These are phyloP conservation scores for Alnus rubra DNA, from an alignment of 306 rosid genomes.

Conservation along the genomic window DNA sequence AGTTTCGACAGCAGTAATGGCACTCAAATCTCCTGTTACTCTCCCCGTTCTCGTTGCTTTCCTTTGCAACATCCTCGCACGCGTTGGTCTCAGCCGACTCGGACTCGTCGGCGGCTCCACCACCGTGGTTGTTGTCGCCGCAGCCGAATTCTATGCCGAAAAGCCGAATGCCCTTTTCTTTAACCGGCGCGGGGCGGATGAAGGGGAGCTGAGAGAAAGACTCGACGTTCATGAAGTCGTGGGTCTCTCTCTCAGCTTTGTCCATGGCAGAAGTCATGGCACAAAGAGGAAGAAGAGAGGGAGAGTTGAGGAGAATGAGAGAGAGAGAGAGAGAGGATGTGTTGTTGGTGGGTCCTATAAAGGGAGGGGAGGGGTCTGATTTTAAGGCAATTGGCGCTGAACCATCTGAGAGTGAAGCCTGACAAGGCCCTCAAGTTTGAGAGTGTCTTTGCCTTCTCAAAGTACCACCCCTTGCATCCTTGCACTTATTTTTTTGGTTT, in stretches of 20 bases:
- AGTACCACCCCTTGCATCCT: constrained; percentile 55
- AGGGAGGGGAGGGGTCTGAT: constrained; percentile 47
- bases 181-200: constrained; percentile 69
- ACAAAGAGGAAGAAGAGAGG: background rate
- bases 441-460: constrained; percentile 58
- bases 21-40: constrained; percentile 83
- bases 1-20: constrained; percentile 91
- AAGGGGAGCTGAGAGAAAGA: constrained; percentile 96
- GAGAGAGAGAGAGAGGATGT: constrained; percentile 1
- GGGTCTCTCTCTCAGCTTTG: constrained; percentile 73
- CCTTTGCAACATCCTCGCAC: constrained; percentile 27
- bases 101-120: constrained; percentile 21
- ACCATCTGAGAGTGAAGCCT: constrained; percentile 79
- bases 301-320: background rate
- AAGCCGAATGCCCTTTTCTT: constrained; percentile 69
- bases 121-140: background rate
- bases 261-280: constrained; percentile 50
- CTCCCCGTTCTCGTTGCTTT: constrained; percentile 33
- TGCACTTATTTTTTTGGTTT: constrained; percentile 29
- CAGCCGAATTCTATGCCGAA: constrained; percentile 76
- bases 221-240: constrained; percentile 91
- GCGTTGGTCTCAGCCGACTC: constrained; percentile 39
- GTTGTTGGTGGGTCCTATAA: constrained; percentile 59
- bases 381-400: constrained; percentile 62
- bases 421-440: constrained; percentile 76